phyloP scores from a whole-genome alignment of 495 filamentous ascomycete genomes.

The Aspergillus olivimuriae region DNA sequence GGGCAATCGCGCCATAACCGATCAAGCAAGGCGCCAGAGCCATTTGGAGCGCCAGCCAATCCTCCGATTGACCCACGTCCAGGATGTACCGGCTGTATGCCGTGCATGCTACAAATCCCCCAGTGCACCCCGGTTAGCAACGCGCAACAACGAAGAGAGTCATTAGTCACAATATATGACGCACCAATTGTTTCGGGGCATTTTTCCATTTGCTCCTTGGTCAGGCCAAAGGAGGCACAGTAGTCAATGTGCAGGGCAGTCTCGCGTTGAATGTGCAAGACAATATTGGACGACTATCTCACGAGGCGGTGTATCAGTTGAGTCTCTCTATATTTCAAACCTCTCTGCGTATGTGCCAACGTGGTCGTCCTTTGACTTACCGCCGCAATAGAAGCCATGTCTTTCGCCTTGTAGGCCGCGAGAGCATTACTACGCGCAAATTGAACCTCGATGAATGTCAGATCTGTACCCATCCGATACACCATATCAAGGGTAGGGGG shows the following conservation, averaged over 20 bases:
- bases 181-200: constrained; percentile 69
- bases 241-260: constrained; percentile 75
- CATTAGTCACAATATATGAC: too few species aligned
- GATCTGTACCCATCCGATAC: constrained; percentile 47
- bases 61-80: constrained; percentile 79
- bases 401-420: constrained; percentile 72
- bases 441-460: too few species aligned
- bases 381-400: constrained; percentile 63
- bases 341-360: too few species aligned
- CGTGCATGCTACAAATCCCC: constrained; percentile 30
- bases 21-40: constrained; percentile 79
- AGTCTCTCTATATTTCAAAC: too few species aligned
- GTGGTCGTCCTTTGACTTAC: constrained; percentile 27
- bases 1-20: constrained; percentile 75
- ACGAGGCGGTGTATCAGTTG: too few species aligned
- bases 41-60: constrained; percentile 77
- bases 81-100: constrained; percentile 68
- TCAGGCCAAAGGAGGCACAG: constrained; percentile 74
- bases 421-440: constrained; percentile 81
- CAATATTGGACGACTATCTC: constrained; percentile 62
- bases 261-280: constrained; percentile 70
- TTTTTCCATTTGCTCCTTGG: constrained; percentile 63
- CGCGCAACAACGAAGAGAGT: background rate
- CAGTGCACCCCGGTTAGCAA: constrained; percentile 27
- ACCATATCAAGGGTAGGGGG: too few species aligned